phyloP scores from a whole-genome alignment of 2,329 filamentous ascomycete genomes.

The Thelonectria blattea region DNA sequence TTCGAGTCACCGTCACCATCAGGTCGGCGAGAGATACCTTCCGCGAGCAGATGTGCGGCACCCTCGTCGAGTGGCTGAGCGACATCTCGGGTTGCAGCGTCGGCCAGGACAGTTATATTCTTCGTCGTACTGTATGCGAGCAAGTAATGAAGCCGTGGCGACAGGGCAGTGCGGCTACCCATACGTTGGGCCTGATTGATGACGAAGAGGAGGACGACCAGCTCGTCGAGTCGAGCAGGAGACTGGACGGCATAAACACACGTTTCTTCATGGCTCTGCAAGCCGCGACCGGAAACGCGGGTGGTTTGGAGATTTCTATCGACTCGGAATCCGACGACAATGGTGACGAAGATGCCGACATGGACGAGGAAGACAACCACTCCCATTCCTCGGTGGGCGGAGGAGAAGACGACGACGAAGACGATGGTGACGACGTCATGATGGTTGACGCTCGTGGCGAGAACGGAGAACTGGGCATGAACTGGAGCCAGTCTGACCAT shows the following conservation, averaged over 20 bases:
- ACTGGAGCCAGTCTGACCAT: conserved; percentile 64
- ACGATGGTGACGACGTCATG: conserved; percentile 64
- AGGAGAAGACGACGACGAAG: conserved; percentile 55
- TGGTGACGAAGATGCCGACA: conserved; percentile 49
- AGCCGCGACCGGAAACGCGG: conserved; percentile 40
- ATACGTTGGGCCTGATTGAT: conserved; percentile 59
- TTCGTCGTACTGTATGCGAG: conserved; percentile 85
- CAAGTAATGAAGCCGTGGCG: conserved; percentile 89
- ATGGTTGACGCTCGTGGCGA: conserved; percentile 60
- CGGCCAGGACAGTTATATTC: conserved; percentile 76
- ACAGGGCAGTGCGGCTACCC: conserved; percentile 81
- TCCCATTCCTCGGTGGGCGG: conserved; percentile 43
- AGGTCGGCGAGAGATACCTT: conserved; percentile 94
- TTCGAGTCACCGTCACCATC: conserved; percentile 95
- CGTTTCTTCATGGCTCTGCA: conserved; percentile 47
- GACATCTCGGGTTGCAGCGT: conserved; percentile 92
- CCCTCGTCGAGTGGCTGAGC: conserved; percentile 92
- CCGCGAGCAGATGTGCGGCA: conserved; percentile 97
- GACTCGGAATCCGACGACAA: conserved; percentile 40
- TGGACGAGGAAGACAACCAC: conserved; percentile 45
- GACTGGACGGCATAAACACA: conserved; percentile 43
- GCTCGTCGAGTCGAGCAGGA: conserved; percentile 46
- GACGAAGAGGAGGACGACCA: conserved; percentile 57
- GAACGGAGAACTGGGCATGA: conserved; percentile 53
- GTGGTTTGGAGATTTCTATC: conserved; percentile 39